Evolutionary conservation across 371 early-diverging fungal genomes (phyloP), one percentile per base, ranked within the genome.

Genomic region (Mucor sp.): DNA sequence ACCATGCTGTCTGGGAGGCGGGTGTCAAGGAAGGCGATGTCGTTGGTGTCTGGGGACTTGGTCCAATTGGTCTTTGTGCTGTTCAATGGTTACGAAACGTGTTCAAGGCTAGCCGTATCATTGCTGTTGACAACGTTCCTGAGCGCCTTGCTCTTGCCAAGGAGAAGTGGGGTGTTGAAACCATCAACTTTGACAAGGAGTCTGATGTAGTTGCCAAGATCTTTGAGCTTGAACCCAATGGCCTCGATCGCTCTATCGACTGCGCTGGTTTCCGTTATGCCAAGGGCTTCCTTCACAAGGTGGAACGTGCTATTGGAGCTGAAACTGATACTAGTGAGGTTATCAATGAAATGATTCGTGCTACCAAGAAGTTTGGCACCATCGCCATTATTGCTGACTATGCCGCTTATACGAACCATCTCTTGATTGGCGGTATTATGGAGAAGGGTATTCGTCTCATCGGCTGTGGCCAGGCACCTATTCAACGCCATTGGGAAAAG

Each of bases 351-450:
- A 72, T 69, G 70, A 69, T 89, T 30, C 74, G 78, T 21, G 64
- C 73, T 43, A 71, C 71, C 55, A 76, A 71, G 59, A 87, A 86
- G 74, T 81, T 79, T 65, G 88, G 87, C 11, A 83, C 73, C 15
- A 70, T 85, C 32, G 64, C 71, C 17, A 17, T 87, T 11, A 84
- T 87, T 74, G 87, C 78, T 17, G 88, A 84, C 32, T 66, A 66
- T 60, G 66, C 66, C 50, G 60, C 66, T 19, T 66, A 60, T 43
- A 30, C 66, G 11, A 88, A 87, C 69, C 85, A 85, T 48, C 72
- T 89, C 58, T 69, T 78, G 61, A 85, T 89, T 61, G 89, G 89
- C 27, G 86, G 83, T 12, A 67, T 88, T 27, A 88, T 89, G 89
- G 87, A 87, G 70, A 88, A 89, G 66, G 80, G 80, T 23, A 32